These are phyloP conservation scores for Candida qinlingensis DNA, from an alignment of 805 yeast species.

Conservation along the genomic window DNA sequence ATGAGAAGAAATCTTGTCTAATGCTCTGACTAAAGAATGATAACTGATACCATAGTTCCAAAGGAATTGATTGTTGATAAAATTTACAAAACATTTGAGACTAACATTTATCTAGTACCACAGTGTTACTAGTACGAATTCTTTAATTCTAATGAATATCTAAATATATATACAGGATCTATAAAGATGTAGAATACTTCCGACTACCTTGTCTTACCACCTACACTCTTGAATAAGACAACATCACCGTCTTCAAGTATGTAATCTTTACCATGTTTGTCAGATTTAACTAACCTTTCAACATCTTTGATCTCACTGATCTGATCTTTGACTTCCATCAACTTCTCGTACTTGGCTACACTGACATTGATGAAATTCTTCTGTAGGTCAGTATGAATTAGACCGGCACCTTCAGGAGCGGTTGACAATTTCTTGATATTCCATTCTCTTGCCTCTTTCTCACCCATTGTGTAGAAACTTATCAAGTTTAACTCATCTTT, in stretches of 20 bases:
- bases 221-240: slow-evolving; percentile 64
- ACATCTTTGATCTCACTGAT: slow-evolving; percentile 19
- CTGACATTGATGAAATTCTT: slow-evolving; percentile 77
- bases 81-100: too few species aligned
- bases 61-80: too few species aligned
- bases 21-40: slow-evolving; percentile 19
- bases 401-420: slow-evolving; percentile 89
- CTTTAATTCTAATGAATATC: not conserved
- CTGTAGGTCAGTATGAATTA: slow-evolving; percentile 80
- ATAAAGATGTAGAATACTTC: not conserved
- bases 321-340: slow-evolving; percentile 24
- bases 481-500: slow-evolving; percentile 64
- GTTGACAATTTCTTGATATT: slow-evolving; percentile 67
- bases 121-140: not conserved
- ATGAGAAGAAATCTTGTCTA: slow-evolving; percentile 25
- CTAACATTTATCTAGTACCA: too few species aligned
- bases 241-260: slow-evolving; percentile 82
- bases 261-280: slow-evolving; percentile 71
- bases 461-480: slow-evolving; percentile 85
- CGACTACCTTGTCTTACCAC: slow-evolving; percentile 42
- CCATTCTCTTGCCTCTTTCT: slow-evolving; percentile 85
- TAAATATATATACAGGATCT: slow-evolving; percentile 1
- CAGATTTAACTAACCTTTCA: slow-evolving; percentile 27
- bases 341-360: slow-evolving; percentile 63
- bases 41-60: too few species aligned